phyloP scores from a whole-genome alignment of 2,329 filamentous ascomycete genomes.

The Cladosporium sp. region DNA sequence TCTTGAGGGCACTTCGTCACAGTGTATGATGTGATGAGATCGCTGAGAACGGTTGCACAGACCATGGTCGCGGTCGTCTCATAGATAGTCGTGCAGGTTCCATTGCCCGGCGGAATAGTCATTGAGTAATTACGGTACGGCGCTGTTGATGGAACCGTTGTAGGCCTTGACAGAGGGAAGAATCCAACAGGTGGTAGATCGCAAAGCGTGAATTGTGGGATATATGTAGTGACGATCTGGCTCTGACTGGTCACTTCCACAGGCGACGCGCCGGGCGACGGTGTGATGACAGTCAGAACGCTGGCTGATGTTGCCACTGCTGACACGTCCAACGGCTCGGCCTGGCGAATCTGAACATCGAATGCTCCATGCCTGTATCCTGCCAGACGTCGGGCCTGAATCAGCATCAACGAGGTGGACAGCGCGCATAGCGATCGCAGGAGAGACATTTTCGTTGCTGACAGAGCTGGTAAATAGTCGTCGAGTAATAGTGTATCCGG shows the following conservation, averaged over 20 bases:
- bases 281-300: conserved; percentile 42
- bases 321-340: conserved; percentile 23
- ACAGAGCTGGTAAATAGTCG: conserved; percentile 3
- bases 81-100: conserved; percentile 44
- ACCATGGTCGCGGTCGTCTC: conserved; percentile 43
- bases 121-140: conserved; percentile 41
- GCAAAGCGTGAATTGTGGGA: conserved; percentile 46
- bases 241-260: conserved; percentile 45
- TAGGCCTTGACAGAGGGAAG: conserved; percentile 34
- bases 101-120: conserved; percentile 35
- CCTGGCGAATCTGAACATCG: conserved; percentile 28
- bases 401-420: conserved; percentile 23
- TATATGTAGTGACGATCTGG: conserved; percentile 45
- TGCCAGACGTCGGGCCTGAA: conserved; percentile 25
- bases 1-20: conserved; percentile 46
- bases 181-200: conserved; percentile 40
- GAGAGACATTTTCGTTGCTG: conserved; percentile 24
- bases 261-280: conserved; percentile 44
- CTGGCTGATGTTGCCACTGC: conserved; percentile 25
- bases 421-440: conserved; percentile 24
- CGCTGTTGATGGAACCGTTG: conserved; percentile 32
- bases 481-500: conserved; percentile 11
- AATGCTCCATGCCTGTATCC: conserved; percentile 35
- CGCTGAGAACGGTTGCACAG: conserved; percentile 46
- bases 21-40: conserved; percentile 42